Percentiles rank a stretch among this genome's conserved stretches.
Conservation (phyloP, 495 filamentous ascomycete genomes). For the Chlorociboria aeruginascens region DNA sequence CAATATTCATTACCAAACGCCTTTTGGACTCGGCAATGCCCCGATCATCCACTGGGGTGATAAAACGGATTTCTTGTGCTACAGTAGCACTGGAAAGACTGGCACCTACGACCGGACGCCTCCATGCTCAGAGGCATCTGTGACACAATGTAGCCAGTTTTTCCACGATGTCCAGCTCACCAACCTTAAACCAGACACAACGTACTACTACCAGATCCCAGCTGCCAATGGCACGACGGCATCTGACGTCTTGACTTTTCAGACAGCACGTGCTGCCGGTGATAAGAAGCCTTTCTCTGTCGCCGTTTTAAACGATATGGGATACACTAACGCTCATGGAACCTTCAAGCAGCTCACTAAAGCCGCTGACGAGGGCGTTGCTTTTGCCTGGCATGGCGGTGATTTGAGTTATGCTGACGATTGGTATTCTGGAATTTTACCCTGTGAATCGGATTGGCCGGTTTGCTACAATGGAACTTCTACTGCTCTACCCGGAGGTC, state of each 20-base stretch:
- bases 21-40: slow-evolving; percentile 32
- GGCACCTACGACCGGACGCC: slow-evolving; percentile 38
- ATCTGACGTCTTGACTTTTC: slow-evolving; percentile 23
- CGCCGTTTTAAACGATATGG: slow-evolving; percentile 34
- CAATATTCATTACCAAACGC: slow-evolving; percentile 43
- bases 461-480: slow-evolving; percentile 42
- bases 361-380: slow-evolving; percentile 26
- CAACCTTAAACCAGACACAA: slow-evolving; percentile 27
- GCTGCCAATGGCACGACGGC: slow-evolving; percentile 28
- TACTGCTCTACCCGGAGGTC: slow-evolving; percentile 25
- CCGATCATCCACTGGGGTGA: slow-evolving; percentile 33
- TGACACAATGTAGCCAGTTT: slow-evolving; percentile 40
- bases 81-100: slow-evolving; percentile 22
- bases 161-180: slow-evolving; percentile 31
- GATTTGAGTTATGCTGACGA: slow-evolving; percentile 38
- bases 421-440: slow-evolving; percentile 37
- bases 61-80: slow-evolving; percentile 18
- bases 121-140: slow-evolving; percentile 29
- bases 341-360: slow-evolving; percentile 31
- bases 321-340: slow-evolving; percentile 35
- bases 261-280: slow-evolving; percentile 29
- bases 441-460: slow-evolving; percentile 35
- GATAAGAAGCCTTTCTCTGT: slow-evolving; percentile 30
- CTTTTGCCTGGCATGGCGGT: slow-evolving; percentile 41
- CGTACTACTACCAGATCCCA: slow-evolving; percentile 34